Conservation (phyloP, 1,139 yeast species). For the Debaryomyces sp. region DNA sequence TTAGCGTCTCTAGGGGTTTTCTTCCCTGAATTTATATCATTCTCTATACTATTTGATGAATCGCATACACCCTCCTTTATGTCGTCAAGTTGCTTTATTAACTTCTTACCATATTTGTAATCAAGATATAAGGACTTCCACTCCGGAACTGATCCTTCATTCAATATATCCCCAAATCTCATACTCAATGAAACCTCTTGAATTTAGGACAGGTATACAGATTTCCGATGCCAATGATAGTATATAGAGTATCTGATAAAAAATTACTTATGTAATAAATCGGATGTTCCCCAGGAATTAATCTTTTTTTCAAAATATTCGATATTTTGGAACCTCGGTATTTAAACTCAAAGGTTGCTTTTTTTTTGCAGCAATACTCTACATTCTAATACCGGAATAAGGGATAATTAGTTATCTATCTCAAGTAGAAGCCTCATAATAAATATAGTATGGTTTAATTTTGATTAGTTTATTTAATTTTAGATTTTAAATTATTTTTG, state of each 20-base stretch:
- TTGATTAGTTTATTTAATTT: too few relatives aligned
- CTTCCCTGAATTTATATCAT: background rate
- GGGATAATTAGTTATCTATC: background rate
- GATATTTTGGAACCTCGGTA: background rate
- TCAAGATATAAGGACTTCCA: constrained; percentile 84
- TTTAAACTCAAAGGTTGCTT: background rate
- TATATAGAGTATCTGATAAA: background rate
- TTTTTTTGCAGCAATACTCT: background rate
- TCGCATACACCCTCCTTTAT: constrained; percentile 9
- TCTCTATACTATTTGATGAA: background rate
- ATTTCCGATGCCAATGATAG: too few relatives aligned
- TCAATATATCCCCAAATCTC: constrained; percentile 65
- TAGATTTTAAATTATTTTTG: background rate
- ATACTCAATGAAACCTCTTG: constrained; percentile 24
- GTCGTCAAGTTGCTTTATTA: constrained; percentile 30
- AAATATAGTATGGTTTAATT: background rate
- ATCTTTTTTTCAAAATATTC: background rate
- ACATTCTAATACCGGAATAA: background rate
- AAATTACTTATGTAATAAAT: background rate
- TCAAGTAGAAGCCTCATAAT: background rate
- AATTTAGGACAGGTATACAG: background rate
- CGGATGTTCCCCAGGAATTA: background rate
- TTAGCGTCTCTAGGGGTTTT: constrained; percentile 10
- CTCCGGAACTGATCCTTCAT: constrained; percentile 73
- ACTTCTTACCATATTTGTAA: constrained; percentile 58